Base-by-base conservation (phyloP, 2,329 filamentous ascomycete species). In the Salinomyces thailandicus region DNA sequence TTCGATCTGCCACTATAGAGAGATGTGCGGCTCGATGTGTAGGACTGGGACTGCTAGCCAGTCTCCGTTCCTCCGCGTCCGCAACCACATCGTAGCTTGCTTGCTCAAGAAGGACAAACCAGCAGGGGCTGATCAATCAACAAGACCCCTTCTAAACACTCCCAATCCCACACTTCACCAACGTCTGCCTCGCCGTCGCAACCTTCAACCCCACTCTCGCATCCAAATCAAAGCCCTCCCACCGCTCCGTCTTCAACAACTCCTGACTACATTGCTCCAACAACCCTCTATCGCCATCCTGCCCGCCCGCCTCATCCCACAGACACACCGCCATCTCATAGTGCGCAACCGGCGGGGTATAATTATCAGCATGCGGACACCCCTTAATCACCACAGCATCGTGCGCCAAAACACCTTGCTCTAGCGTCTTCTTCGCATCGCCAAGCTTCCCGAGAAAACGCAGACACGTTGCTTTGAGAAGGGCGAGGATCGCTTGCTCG, bases 301-400 rank as follows among this genome's bases (percentile, higher is more conserved):
- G 63, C 18, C 58, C 59, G 6, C 50, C 67, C 49, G 53, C 51
- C 51, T 89, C 81, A 39, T 73, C 69, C 87, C 89, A 98, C 1
- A 79, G 66, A 37, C 84, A 75, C 5, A 82, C 85, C 0, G 78
- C 86, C 66, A 91, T 75, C 61, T 98, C 91, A 59, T 95, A 95
- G 47, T 85, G 71, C 1, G 82, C 85, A 1, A 79, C 75, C 0
- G 89, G 84, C 5, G 73, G 66, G 7, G 76, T 68, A 65, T 82
- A 87, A 50, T 81, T 78, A 40, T 87, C 81, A 39, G 70, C 76
- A 2, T 72, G 66, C 13, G 49, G 40, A 20, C 47, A 52, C 7
- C 48, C 44, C 46, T 74, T 79, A 52, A 79, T 71, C 7, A 64
- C 44, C 2, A 58, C 41, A 42, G 63, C 67, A 35, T 73, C 68